Evolutionary conservation across 148 eudicot genomes (phyloP), one percentile per base, ranked within the genome.

Genomic region (Hydrangea macrophylla): DNA sequence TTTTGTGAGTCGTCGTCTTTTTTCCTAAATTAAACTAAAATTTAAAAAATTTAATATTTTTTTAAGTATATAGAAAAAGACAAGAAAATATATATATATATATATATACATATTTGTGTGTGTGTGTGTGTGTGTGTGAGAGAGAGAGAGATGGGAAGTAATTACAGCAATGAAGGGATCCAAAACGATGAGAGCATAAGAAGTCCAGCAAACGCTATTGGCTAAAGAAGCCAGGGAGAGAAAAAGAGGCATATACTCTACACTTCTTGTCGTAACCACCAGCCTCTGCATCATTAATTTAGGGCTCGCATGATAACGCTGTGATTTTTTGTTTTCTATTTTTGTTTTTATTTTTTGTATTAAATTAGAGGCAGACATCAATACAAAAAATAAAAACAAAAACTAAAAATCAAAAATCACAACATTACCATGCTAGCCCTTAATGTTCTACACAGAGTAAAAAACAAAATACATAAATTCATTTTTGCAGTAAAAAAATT

Each of bases 221-320:
- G 85, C 88, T 68, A 88, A 83, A 18, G 94, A 84, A 77, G 86
- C 88, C 18, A 90, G 35, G 13, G 94, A 90, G 7, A 92, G 73
- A 59, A 64, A 79, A 59, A 92, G 75, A 6, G 98, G 96, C 98
- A 92, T 92, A 74, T 79, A 92, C 78, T 90, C 98, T 64, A 92
- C 94, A 55, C 98, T 92, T 72, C 72, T 92, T 28, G 94, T 88
- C 8, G 76, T 77, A 10, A 92, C 90, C 88, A 92, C 96, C 82
- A 88, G 44, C 77, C 77, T 92, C 98, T 92, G 87, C 86, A 60
- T 36, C 60, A 53, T 42, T 42, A 42, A 42, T 7, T 42, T 11
- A 7, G 48, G 1, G 2, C 2, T 42, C 12, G 39, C 39, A 35
- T 3, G 39, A 35, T 3, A 35, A 8, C 5, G 8, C 4, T 35